Percentiles rank a stretch among this genome's conserved stretches.
These are phyloP conservation scores for Pichia thaimueangensis DNA, from an alignment of 805 yeast genomes.

Conservation along the genomic window DNA sequence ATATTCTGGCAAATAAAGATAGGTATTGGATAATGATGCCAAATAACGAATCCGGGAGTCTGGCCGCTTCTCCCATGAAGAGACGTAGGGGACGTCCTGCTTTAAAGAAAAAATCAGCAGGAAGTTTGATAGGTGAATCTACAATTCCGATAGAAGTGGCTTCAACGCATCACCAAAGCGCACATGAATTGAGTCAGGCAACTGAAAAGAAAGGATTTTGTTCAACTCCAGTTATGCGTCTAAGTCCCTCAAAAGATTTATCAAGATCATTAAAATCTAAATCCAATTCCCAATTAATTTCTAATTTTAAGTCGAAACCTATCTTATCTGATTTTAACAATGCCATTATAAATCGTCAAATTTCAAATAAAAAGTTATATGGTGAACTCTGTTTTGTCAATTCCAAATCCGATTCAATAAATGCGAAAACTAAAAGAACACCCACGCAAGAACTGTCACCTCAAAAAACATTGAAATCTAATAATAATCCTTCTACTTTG, in stretches of 20 bases:
- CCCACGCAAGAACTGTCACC: not conserved
- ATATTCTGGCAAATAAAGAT: no score
- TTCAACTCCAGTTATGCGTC: conserved; percentile 29
- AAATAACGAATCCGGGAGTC: not conserved
- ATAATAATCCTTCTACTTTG: not conserved
- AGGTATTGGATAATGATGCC: no score
- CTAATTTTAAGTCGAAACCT: not conserved
- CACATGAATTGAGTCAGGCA: conserved; percentile 25
- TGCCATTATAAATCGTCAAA: not conserved
- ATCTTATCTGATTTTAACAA: not conserved
- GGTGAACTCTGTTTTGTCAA: not conserved
- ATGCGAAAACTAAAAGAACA: no score
- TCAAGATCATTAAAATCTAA: no score
- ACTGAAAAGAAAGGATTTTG: conserved; percentile 25
- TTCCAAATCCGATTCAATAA: not conserved
- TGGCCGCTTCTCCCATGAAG: conserved; percentile 2
- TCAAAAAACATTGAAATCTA: not conserved
- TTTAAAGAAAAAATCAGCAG: conserved; percentile 18
- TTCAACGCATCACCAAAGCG: conserved; percentile 16
- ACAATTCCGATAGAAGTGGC: conserved; percentile 21
- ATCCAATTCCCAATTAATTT: no score
- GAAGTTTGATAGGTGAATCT: conserved; percentile 21
- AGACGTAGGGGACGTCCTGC: conserved; percentile 29
- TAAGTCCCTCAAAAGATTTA: conserved; percentile 21
- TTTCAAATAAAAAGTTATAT: not conserved